These are phyloP conservation scores for Botryosphaeria agaves DNA, from an alignment of 2,329 filamentous ascomycete genomes.

Conservation along the genomic window DNA sequence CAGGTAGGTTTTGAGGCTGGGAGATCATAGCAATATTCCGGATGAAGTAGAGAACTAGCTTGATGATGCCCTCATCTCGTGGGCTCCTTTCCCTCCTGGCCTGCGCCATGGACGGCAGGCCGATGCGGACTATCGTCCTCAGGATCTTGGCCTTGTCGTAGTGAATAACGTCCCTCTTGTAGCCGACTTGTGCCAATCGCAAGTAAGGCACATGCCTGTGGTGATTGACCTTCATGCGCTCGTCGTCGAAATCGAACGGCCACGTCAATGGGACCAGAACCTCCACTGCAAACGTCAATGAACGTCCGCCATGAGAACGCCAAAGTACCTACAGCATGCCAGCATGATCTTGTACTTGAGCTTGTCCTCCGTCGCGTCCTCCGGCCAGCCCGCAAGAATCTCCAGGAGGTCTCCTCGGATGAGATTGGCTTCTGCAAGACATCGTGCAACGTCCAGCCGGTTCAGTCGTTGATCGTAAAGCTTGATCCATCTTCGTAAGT, in stretches of 20 bases:
- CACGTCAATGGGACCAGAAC: constrained; percentile 85
- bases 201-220: constrained; percentile 82
- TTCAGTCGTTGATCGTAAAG: constrained; percentile 89
- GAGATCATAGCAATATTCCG: constrained; percentile 78
- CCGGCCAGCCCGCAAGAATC: constrained; percentile 70
- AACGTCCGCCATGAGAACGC: neutral
- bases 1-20: constrained; percentile 52
- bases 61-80: constrained; percentile 83
- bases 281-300: constrained; percentile 40
- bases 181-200: constrained; percentile 70
- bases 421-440: constrained; percentile 81
- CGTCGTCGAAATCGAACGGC: constrained; percentile 67
- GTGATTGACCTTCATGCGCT: constrained; percentile 81
- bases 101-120: constrained; percentile 70
- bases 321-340: constrained; percentile 42
- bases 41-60: constrained; percentile 73
- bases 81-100: constrained; percentile 56
- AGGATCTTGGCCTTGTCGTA: constrained; percentile 63
- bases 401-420: constrained; percentile 78
- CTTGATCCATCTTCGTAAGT: constrained; percentile 89
- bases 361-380: constrained; percentile 52
- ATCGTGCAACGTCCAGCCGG: constrained; percentile 86
- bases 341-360: constrained; percentile 66
- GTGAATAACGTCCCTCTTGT: constrained; percentile 79
- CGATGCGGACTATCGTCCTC: constrained; percentile 63